phyloP scores from a whole-genome alignment of 805 yeast genomes.

The Pichia nanzhaoensis region DNA sequence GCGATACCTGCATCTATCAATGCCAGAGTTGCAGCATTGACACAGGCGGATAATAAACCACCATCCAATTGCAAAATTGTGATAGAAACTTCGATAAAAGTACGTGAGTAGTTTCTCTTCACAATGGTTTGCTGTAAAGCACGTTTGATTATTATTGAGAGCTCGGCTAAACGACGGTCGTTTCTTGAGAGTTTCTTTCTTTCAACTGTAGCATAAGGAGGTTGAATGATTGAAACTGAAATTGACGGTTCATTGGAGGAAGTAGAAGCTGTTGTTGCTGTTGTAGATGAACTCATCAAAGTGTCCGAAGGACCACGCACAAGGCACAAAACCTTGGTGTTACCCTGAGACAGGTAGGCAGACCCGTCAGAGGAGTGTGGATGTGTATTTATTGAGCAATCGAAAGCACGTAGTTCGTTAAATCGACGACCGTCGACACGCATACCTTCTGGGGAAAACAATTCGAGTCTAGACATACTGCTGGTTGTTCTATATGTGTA shows the following conservation, averaged over 20 bases:
- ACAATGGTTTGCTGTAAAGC: constrained; percentile 72
- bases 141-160: constrained; percentile 57
- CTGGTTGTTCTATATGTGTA: too few species aligned
- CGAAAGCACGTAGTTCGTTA: constrained; percentile 83
- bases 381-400: constrained; percentile 80
- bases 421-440: constrained; percentile 91
- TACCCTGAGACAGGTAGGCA: constrained; percentile 86
- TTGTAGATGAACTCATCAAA: constrained; percentile 25
- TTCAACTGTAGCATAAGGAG: constrained; percentile 75
- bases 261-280: constrained; percentile 41
- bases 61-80: constrained; percentile 89
- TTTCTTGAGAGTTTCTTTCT: constrained; percentile 59
- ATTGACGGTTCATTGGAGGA: constrained; percentile 52
- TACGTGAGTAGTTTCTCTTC: constrained; percentile 71
- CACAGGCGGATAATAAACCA: constrained; percentile 68
- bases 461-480: constrained; percentile 47
- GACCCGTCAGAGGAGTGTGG: constrained; percentile 89
- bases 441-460: constrained; percentile 93
- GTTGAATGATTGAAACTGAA: constrained; percentile 58
- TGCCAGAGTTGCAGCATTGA: constrained; percentile 84
- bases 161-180: constrained; percentile 66
- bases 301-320: constrained; percentile 89
- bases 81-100: constrained; percentile 66
- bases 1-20: constrained; percentile 93
- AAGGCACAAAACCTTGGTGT: constrained; percentile 77